phyloP scores from a whole-genome alignment of 768 basidiomycete species.

The Lactarius trivialis region DNA sequence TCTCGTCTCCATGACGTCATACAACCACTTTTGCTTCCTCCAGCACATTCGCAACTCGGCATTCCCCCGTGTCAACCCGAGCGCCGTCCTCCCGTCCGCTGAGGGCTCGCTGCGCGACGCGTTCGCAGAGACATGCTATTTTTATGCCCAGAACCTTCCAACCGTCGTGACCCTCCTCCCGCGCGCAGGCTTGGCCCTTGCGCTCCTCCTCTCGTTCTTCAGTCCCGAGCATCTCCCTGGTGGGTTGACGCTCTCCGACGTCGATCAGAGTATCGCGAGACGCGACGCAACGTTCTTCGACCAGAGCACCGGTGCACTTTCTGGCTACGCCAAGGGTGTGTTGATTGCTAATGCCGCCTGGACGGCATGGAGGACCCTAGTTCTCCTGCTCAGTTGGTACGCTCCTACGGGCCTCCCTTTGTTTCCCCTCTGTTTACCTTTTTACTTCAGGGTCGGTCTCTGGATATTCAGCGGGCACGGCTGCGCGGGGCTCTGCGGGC shows the following conservation, averaged over 20 bases:
- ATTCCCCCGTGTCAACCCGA: constrained; percentile 44
- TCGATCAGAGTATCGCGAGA: constrained; percentile 35
- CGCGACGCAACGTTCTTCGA: constrained; percentile 77
- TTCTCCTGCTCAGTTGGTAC: constrained; percentile 68
- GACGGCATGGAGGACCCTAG: constrained; percentile 67
- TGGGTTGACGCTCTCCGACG: constrained; percentile 41
- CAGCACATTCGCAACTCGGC: constrained; percentile 71
- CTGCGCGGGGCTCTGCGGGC: constrained; percentile 79
- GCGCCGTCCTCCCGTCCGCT: constrained; percentile 24
- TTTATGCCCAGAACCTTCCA: constrained; percentile 79
- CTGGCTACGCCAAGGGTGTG: constrained; percentile 70
- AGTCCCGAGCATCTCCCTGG: constrained; percentile 37
- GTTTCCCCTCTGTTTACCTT: background rate
- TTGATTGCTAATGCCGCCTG: constrained; percentile 75
- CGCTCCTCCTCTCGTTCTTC: constrained; percentile 63
- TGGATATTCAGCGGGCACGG: constrained; percentile 74
- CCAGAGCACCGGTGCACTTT: constrained; percentile 54
- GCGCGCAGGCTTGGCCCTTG: constrained; percentile 68
- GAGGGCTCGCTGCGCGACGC: constrained; percentile 38
- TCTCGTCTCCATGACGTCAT: constrained; percentile 70
- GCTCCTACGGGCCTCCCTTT: background rate
- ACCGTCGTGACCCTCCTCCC: constrained; percentile 79
- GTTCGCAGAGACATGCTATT: constrained; percentile 79
- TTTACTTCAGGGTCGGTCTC: constrained; percentile 55
- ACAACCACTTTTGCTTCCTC: constrained; percentile 78